Evolutionary conservation across 2,329 filamentous ascomycete genomes (phyloP).

Genomic region (Ceratocystis cubensis): DNA sequence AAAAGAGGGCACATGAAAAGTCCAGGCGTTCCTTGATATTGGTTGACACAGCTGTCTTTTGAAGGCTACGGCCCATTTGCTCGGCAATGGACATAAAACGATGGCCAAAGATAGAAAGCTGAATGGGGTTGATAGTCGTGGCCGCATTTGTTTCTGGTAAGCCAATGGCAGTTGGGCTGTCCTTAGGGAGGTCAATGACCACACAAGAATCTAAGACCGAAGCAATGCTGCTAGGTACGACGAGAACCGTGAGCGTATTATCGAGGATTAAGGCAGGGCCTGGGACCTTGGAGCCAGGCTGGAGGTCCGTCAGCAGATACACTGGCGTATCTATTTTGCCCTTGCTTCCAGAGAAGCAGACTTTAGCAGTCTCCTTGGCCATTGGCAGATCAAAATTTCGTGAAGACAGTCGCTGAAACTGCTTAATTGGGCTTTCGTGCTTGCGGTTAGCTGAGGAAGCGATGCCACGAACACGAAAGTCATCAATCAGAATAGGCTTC

Average conservation of each 20-base stretch:
- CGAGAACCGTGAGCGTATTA: conserved; percentile 81
- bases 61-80: conserved; percentile 67
- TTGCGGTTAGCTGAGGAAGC: conserved; percentile 35
- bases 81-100: conserved; percentile 79
- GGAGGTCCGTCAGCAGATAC: conserved; percentile 66
- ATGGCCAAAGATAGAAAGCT: conserved; percentile 68
- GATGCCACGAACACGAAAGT: conserved; percentile 77
- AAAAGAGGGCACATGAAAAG: conserved; percentile 72
- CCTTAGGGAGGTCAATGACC: conserved; percentile 51
- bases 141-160: not conserved
- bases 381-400: conserved; percentile 38
- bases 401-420: conserved; percentile 45
- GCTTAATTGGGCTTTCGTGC: conserved; percentile 72
- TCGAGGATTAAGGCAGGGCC: conserved; percentile 82
- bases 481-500: conserved; percentile 78
- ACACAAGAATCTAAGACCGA: conserved; percentile 76
- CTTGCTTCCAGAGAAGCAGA: conserved; percentile 66
- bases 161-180: not conserved
- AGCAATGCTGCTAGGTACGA: conserved; percentile 66
- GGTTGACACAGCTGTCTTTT: conserved; percentile 69
- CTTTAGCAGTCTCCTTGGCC: conserved; percentile 47
- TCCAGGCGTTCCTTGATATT: conserved; percentile 75
- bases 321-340: conserved; percentile 55
- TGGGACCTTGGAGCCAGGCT: conserved; percentile 56
- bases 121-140: conserved; percentile 49